Percentiles rank a stretch among this genome's conserved stretches.
Conservation (phyloP, 768 basidiomycete species). For the Russula earlei region DNA sequence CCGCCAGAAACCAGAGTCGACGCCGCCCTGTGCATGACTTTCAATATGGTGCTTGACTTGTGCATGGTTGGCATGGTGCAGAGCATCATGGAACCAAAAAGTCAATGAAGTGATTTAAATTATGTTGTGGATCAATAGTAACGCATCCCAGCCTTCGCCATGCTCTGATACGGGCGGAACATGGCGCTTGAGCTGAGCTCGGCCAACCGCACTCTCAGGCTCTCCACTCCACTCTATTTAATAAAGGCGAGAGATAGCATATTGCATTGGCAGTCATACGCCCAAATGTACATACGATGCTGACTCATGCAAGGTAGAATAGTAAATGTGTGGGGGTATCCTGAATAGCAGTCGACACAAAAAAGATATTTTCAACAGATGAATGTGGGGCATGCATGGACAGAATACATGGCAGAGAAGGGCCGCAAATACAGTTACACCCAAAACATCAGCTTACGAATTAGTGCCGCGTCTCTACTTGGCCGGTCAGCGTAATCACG, state of each 20-base stretch:
- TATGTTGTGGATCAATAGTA: neutral
- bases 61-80: neutral
- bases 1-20: conserved; percentile 28
- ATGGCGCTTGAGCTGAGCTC: neutral
- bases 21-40: neutral
- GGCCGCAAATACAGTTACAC: conserved; percentile 6
- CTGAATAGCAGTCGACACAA: conserved; percentile 3
- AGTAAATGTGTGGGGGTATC: conserved; percentile 11
- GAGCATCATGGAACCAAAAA: neutral
- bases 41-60: neutral
- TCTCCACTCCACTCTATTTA: too few relatives aligned
- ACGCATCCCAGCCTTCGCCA: neutral
- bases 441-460: conserved; percentile 27
- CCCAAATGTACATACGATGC: conserved; percentile 5
- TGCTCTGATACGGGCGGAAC: neutral
- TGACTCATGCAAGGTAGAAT: neutral
- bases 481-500: conserved; percentile 22
- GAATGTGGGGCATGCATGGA: conserved; percentile 4
- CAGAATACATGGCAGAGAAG: neutral
- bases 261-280: neutral
- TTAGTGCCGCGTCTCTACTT: conserved; percentile 23
- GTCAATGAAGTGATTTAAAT: neutral
- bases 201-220: too few relatives aligned
- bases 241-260: too few relatives aligned
- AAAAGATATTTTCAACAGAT: conserved; percentile 4